Conservation (phyloP, 768 basidiomycete species). For the Pleurotus eryngii region DNA sequence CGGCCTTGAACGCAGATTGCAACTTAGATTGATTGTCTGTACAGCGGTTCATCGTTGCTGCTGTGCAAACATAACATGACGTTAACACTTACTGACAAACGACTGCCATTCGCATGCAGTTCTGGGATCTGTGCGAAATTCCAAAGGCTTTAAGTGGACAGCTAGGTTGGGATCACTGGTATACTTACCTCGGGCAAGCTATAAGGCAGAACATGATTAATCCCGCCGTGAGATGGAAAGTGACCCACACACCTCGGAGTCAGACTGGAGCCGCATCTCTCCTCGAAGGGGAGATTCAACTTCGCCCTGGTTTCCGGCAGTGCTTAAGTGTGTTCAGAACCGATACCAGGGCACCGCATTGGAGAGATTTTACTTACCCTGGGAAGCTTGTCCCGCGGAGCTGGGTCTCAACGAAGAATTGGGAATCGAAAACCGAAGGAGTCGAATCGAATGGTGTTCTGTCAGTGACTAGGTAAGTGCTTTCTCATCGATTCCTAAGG, state of each 20-base stretch:
- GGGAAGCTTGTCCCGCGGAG: conserved; percentile 22
- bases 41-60: neutral
- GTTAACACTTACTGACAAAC: conserved; percentile 19
- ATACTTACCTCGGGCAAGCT: conserved; percentile 16
- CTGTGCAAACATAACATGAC: neutral
- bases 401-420: conserved; percentile 29
- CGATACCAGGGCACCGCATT: neutral
- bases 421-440: conserved; percentile 27
- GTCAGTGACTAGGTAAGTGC: neutral
- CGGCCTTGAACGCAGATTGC: conserved; percentile 19
- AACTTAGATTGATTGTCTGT: conserved; percentile 19
- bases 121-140: conserved; percentile 19
- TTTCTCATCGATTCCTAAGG: neutral
- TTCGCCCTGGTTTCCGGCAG: conserved; percentile 18
- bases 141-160: conserved; percentile 4
- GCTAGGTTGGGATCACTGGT: conserved; percentile 9
- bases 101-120: conserved; percentile 36
- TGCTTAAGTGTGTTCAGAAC: conserved; percentile 18
- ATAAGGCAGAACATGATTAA: neutral
- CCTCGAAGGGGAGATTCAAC: conserved; percentile 13
- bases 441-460: conserved; percentile 31
- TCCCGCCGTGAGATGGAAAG: neutral
- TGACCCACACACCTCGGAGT: conserved; percentile 10
- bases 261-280: conserved; percentile 16
- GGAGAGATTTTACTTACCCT: conserved; percentile 15